Evolutionary conservation across 306 rosid species (phyloP).

Genomic region (Sicyos edulis): DNA sequence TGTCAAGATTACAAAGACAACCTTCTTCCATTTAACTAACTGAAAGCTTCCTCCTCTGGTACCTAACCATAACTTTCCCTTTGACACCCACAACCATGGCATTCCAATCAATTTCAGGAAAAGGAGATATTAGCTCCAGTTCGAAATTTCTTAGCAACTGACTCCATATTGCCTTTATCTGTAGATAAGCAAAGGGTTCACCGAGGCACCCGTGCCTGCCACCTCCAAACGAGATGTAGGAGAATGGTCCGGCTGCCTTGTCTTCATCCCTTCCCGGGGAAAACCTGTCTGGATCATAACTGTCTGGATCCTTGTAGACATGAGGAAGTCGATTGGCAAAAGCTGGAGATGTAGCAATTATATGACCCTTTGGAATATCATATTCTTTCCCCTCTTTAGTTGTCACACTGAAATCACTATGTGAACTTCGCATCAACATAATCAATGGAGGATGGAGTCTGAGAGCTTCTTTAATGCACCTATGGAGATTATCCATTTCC

Average conservation of each 20-base stretch:
- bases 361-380: conserved; percentile 92
- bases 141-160: conserved; percentile 92
- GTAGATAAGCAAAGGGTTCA: conserved; percentile 93
- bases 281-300: conserved; percentile 76
- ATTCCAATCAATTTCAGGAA: conserved; percentile 94
- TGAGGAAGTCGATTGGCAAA: conserved; percentile 79
- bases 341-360: conserved; percentile 91
- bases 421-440: conserved; percentile 83
- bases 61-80: conserved; percentile 88
- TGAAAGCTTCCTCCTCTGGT: conserved; percentile 64
- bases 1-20: conserved; percentile 12
- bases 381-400: conserved; percentile 72
- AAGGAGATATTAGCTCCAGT: conserved; percentile 73
- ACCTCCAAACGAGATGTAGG: conserved; percentile 90
- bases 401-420: conserved; percentile 62
- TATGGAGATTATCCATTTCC: conserved; percentile 80
- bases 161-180: conserved; percentile 92
- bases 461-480: conserved; percentile 89
- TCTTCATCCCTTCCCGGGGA: conserved; percentile 81
- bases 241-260: conserved; percentile 82
- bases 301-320: conserved; percentile 68
- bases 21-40: conserved; percentile 25
- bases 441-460: conserved; percentile 94
- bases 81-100: conserved; percentile 99
- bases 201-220: conserved; percentile 98